Base-by-base conservation (phyloP, 2,329 filamentous ascomycete genomes). In the Trichoderma sp. region DNA sequence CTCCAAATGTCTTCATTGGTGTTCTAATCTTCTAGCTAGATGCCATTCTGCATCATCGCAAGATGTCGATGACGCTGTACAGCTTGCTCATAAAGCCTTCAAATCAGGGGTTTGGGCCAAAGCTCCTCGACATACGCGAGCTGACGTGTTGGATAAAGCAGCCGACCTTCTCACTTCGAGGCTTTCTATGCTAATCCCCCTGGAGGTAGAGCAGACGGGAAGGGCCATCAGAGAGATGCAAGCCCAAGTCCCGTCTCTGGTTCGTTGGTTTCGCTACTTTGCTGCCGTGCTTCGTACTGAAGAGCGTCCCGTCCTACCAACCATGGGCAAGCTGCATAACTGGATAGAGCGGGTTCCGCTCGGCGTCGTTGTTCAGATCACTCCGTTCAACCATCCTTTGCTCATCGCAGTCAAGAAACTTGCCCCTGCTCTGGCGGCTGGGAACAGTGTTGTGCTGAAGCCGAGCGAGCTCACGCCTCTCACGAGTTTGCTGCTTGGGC, bases 251-350 rank as follows among this genome's bases (percentile, higher is more conserved):
- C 86, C 87, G 0, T 87, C 86, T 0, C 81, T 92, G 0, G 84
- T 88, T 1, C 86, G 87, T 54, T 92, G 90, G 90, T 88, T 92
- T 78, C 87, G 86, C 70, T 92, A 92, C 79, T 93, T 90, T 74
- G 89, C 89, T 1, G 83, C 89, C 0, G 75, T 91, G 1, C 83
- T 91, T 37, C 86, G 90, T n/a, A 89, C 87, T 1, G 88, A 91
- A 74, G 88, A 91, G 77, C 85, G 88, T 2, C 79, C 87, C 2
- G 86, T 92, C 0, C 82, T 91, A 1, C 90, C 90, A 0, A 91
- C 90, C 3, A 80, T 80, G 30, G 88, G 88, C 0, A 85, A 86
- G 75, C 80, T 89, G 72, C 84, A 87, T 76, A 88, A 87, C 76
- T 87, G 83, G 78, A 73, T 85, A 14, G 83, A 83, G 52, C 83